A percentile compares a stretch with the other conserved stretches of the same genome.
phyloP scores from a whole-genome alignment of 768 basidiomycete species.

The Termitomyces sp. region DNA sequence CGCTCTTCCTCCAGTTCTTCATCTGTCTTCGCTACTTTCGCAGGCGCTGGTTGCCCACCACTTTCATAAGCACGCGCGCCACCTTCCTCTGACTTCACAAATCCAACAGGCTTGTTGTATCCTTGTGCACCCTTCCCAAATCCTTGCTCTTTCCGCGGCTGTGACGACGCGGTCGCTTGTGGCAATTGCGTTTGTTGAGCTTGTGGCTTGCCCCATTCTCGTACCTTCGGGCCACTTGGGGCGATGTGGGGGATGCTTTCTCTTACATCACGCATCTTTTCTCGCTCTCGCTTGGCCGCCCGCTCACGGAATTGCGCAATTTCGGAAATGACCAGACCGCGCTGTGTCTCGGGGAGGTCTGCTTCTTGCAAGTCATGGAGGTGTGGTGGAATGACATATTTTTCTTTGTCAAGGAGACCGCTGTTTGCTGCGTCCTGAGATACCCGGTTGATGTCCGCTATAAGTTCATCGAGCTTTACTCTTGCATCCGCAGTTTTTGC shows the following conservation, averaged over 20 bases:
- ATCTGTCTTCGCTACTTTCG: conserved; percentile 61
- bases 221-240: conserved; percentile 70
- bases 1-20: conserved; percentile 84
- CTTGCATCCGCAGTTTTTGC: conserved; percentile 56
- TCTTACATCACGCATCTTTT: conserved; percentile 78
- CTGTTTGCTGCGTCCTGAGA: conserved; percentile 72
- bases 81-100: conserved; percentile 65
- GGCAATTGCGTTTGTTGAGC: conserved; percentile 14
- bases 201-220: conserved; percentile 76
- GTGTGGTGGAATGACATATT: conserved; percentile 92
- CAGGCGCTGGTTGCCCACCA: conserved; percentile 26
- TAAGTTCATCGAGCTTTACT: conserved; percentile 54
- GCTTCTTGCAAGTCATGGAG: conserved; percentile 94
- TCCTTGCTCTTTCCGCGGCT: conserved; percentile 39
- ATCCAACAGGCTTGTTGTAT: conserved; percentile 75
- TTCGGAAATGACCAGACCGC: conserved; percentile 91
- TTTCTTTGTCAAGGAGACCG: conserved; percentile 76
- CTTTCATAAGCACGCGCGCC: conserved; percentile 15
- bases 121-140: conserved; percentile 68
- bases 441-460: conserved; percentile 64
- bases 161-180: conserved; percentile 25
- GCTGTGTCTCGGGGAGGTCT: conserved; percentile 90
- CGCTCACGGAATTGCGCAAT: conserved; percentile 96
- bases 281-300: conserved; percentile 85
- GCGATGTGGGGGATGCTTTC: conserved; percentile 43